These are phyloP conservation scores for Fusarium citri DNA, from an alignment of 2,329 filamentous ascomycete species.

Conservation along the genomic window DNA sequence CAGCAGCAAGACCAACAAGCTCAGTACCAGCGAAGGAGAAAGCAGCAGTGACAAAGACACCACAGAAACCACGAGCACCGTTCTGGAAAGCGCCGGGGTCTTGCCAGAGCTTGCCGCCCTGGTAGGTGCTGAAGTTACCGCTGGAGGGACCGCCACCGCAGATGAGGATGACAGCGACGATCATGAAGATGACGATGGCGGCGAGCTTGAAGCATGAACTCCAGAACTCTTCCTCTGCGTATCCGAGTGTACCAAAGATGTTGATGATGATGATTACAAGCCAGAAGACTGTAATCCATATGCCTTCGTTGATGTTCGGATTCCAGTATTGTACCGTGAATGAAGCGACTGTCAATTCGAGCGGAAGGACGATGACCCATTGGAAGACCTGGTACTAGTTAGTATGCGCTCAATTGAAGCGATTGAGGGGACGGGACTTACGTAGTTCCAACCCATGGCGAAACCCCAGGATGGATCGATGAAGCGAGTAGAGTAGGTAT, in stretches of 20 bases:
- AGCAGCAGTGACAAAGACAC: slow-evolving; percentile 76
- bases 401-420: background rate
- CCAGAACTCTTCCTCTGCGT: slow-evolving; percentile 67
- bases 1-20: slow-evolving; percentile 76
- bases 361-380: slow-evolving; percentile 62
- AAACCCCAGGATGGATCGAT: slow-evolving; percentile 71
- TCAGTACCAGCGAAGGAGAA: slow-evolving; percentile 77
- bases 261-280: slow-evolving; percentile 63
- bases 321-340: slow-evolving; percentile 66
- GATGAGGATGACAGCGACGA: slow-evolving; percentile 68
- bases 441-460: slow-evolving; percentile 60
- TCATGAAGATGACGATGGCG: slow-evolving; percentile 71
- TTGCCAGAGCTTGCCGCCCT: slow-evolving; percentile 54
- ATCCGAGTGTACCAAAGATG: slow-evolving; percentile 66
- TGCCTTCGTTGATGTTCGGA: slow-evolving; percentile 56
- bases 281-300: slow-evolving; percentile 67
- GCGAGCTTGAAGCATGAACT: slow-evolving; percentile 66
- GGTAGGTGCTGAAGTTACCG: slow-evolving; percentile 56
- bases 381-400: slow-evolving; percentile 53
- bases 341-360: slow-evolving; percentile 63
- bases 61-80: slow-evolving; percentile 76
- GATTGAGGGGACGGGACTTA: background rate
- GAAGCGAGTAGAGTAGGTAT: slow-evolving; percentile 70
- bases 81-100: slow-evolving; percentile 69
- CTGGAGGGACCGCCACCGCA: slow-evolving; percentile 66